These are phyloP conservation scores for Spinellus fusiger DNA, from an alignment of 192 early-diverging fungal species.

Conservation along the genomic window DNA sequence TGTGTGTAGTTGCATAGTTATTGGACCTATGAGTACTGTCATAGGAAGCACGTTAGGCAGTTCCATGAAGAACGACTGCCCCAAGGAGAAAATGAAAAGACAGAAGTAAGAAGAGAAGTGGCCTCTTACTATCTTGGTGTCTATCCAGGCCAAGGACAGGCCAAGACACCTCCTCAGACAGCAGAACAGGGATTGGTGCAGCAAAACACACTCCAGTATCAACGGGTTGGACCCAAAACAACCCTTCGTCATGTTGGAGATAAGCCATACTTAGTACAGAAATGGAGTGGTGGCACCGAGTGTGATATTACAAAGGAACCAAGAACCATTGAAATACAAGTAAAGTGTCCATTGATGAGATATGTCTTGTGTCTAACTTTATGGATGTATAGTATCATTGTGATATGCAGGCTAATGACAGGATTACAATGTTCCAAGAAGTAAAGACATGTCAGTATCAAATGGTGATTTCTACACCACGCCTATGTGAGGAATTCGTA, in stretches of 20 bases:
- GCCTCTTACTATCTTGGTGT: slow-evolving; percentile 12
- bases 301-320: slow-evolving; percentile 70
- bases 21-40: slow-evolving; percentile 90
- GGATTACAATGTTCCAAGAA: slow-evolving; percentile 63
- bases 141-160: slow-evolving; percentile 3
- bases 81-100: slow-evolving; percentile 3
- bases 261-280: slow-evolving; percentile 58
- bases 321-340: slow-evolving; percentile 69
- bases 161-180: background rate
- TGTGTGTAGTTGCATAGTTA: slow-evolving; percentile 37
- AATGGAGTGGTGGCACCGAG: slow-evolving; percentile 66
- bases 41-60: slow-evolving; percentile 33
- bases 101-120: slow-evolving; percentile 1
- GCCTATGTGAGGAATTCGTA: slow-evolving; percentile 59
- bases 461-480: slow-evolving; percentile 68
- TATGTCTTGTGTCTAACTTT: background rate
- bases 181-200: background rate
- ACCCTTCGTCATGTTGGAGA: slow-evolving; percentile 36
- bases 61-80: slow-evolving; percentile 18
- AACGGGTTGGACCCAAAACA: too few relatives aligned
- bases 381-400: slow-evolving; percentile 65
- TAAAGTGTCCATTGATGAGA: slow-evolving; percentile 5
- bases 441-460: slow-evolving; percentile 67
- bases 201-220: background rate
- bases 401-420: slow-evolving; percentile 47